A percentile compares a stretch with the other conserved stretches of the same genome.
phyloP scores from a whole-genome alignment of 2,329 filamentous ascomycete species.

The Apiospora arundinis region DNA sequence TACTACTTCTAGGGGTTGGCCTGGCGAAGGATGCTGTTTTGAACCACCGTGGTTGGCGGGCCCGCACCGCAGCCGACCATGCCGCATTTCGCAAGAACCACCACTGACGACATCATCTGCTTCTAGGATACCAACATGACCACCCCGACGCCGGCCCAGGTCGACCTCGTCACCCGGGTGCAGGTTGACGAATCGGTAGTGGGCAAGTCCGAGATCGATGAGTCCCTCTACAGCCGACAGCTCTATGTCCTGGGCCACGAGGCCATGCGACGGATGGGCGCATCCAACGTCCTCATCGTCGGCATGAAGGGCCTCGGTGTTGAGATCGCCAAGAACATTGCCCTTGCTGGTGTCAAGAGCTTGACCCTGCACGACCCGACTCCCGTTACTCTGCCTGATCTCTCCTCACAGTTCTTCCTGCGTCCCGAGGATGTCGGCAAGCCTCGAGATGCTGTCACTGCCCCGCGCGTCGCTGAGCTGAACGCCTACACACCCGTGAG shows the following conservation, averaged over 20 bases:
- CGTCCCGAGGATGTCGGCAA: constrained; percentile 88
- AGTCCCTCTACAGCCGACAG: constrained; percentile 76
- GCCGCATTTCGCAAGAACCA: constrained; percentile 10
- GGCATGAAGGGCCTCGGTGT: constrained; percentile 94
- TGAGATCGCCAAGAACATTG: constrained; percentile 98
- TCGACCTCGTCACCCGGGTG: constrained; percentile 69
- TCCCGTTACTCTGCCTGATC: constrained; percentile 82
- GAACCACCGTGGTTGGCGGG: neutral
- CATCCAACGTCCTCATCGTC: constrained; percentile 90
- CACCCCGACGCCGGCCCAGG: constrained; percentile 45
- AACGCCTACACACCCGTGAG: constrained; percentile 95
- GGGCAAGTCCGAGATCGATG: constrained; percentile 68
- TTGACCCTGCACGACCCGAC: constrained; percentile 90
- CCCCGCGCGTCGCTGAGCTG: constrained; percentile 88
- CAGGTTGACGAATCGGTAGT: constrained; percentile 68
- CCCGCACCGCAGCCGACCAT: constrained; percentile 1
- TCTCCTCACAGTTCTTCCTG: constrained; percentile 98
- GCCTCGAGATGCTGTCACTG: constrained; percentile 84
- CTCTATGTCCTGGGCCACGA: constrained; percentile 75
- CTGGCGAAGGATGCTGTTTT: neutral
- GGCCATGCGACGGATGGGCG: constrained; percentile 99
- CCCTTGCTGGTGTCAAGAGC: constrained; percentile 97
- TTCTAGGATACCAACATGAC: constrained; percentile 56
- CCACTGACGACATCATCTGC: constrained; percentile 11
- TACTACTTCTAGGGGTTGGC: neutral